Evolutionary conservation across 495 filamentous ascomycete genomes (phyloP).

Genomic region (Hyaloscypha hepaticicola): DNA sequence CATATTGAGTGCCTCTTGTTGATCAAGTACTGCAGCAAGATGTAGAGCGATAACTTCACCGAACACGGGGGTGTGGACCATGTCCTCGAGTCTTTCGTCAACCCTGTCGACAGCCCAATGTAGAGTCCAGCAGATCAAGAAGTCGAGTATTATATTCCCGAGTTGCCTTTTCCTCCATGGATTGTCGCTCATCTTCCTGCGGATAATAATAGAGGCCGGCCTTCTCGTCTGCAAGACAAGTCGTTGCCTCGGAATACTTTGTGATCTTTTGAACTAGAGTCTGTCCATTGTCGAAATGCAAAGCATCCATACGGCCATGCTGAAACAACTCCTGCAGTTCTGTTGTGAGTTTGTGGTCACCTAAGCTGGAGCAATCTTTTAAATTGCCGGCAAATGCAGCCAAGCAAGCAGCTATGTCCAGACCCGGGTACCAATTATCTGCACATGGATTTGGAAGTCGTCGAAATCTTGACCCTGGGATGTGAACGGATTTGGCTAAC

Average conservation of each 20-base stretch:
- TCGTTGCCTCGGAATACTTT: neutral
- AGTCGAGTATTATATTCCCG: neutral
- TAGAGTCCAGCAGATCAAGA: neutral
- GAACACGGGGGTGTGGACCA: neutral
- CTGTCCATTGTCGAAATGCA: neutral
- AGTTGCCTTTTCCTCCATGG: neutral
- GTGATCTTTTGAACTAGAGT: neutral
- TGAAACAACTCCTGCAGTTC: neutral
- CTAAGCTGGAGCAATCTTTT: neutral
- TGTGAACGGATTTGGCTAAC: neutral
- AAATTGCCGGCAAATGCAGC: neutral
- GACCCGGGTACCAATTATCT: neutral
- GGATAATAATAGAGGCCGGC: neutral
- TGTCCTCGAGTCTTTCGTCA: neutral
- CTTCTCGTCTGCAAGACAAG: neutral
- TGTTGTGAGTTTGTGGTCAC: neutral
- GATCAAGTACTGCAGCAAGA: neutral
- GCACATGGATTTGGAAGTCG: neutral
- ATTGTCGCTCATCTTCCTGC: neutral
- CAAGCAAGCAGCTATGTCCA: neutral
- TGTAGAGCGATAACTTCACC: neutral
- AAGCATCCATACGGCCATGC: neutral
- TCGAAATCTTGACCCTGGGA: neutral
- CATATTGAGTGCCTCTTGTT: neutral
- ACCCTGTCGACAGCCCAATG: neutral